A percentile compares a stretch with the other conserved stretches of the same genome.
phyloP scores from a whole-genome alignment of 2,329 filamentous ascomycete species.

The Epichloe elymi region DNA sequence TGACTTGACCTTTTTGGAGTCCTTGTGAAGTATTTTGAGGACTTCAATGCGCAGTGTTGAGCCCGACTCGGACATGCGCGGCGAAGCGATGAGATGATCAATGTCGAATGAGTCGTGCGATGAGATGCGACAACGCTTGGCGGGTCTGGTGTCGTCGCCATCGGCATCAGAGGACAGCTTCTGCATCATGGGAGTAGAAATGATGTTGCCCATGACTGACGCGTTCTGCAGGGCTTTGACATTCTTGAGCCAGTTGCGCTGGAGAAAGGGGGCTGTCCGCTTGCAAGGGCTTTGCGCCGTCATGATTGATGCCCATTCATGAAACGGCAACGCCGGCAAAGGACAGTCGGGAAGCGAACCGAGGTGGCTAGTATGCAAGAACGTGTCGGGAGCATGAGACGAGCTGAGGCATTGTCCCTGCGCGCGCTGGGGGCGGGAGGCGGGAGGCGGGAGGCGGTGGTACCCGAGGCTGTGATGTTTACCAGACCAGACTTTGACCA shows the following conservation, averaged over 20 bases:
- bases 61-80: conserved; percentile 18
- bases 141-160: conserved; percentile 24
- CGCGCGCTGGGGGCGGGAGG: not conserved
- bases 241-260: conserved; percentile 38
- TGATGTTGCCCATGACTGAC: conserved; percentile 30
- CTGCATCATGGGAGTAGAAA: conserved; percentile 23
- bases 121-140: conserved; percentile 38
- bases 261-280: conserved; percentile 39
- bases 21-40: conserved; percentile 37
- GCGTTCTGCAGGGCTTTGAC: conserved; percentile 29
- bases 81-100: conserved; percentile 21
- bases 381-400: conserved; percentile 4
- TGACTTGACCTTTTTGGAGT: conserved; percentile 25
- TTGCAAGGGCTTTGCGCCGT: conserved; percentile 31
- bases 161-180: conserved; percentile 21
- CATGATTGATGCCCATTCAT: conserved; percentile 31
- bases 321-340: conserved; percentile 10
- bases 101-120: conserved; percentile 22
- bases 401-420: conserved; percentile 7
- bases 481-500: not conserved
- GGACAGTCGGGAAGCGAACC: not conserved
- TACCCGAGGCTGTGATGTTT: not conserved
- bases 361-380: not conserved
- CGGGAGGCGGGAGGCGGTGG: not conserved
- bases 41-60: conserved; percentile 39